Percentiles rank a stretch among this genome's conserved stretches.
These are phyloP conservation scores for Cytospora chrysosperma DNA, from an alignment of 2,329 filamentous ascomycete genomes.

Conservation along the genomic window DNA sequence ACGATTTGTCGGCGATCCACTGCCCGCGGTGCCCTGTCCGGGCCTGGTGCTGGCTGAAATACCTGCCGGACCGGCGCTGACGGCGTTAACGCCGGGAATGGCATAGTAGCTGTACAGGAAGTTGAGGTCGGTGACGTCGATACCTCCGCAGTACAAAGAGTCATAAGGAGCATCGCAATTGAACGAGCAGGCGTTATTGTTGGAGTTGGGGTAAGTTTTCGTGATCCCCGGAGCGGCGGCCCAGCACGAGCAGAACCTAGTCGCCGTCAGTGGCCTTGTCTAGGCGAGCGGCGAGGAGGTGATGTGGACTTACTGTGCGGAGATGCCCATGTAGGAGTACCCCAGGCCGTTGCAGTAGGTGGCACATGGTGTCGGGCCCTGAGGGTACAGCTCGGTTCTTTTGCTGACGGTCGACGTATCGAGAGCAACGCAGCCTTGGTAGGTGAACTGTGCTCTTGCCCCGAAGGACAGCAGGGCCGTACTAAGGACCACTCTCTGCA, in stretches of 20 bases:
- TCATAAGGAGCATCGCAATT: slow-evolving; percentile 16
- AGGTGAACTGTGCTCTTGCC: neutral
- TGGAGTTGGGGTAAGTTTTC: slow-evolving; percentile 4
- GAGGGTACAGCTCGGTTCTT: slow-evolving; percentile 5
- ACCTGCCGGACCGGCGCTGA: neutral
- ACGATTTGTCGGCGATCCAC: neutral
- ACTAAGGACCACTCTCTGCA: slow-evolving; percentile 9
- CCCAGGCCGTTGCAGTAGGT: slow-evolving; percentile 15
- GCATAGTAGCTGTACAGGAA: slow-evolving; percentile 21
- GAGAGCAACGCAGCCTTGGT: slow-evolving; percentile 15
- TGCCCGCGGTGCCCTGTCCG: neutral
- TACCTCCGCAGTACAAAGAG: slow-evolving; percentile 20
- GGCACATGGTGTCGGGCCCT: slow-evolving; percentile 13
- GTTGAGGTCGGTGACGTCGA: slow-evolving; percentile 17
- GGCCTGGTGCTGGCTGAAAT: neutral
- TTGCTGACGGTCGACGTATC: neutral
- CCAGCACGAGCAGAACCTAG: slow-evolving; percentile 22
- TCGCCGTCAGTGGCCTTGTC: neutral
- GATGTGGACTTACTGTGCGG: slow-evolving; percentile 16
- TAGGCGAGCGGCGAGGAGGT: neutral
- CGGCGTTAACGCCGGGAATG: neutral
- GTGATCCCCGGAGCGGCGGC: neutral
- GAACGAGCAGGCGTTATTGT: slow-evolving; percentile 18
- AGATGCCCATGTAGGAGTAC: slow-evolving; percentile 7
- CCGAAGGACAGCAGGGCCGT: slow-evolving; percentile 13